Evolutionary conservation across 495 filamentous ascomycete genomes (phyloP).

Genomic region (Cercophora scortea): DNA sequence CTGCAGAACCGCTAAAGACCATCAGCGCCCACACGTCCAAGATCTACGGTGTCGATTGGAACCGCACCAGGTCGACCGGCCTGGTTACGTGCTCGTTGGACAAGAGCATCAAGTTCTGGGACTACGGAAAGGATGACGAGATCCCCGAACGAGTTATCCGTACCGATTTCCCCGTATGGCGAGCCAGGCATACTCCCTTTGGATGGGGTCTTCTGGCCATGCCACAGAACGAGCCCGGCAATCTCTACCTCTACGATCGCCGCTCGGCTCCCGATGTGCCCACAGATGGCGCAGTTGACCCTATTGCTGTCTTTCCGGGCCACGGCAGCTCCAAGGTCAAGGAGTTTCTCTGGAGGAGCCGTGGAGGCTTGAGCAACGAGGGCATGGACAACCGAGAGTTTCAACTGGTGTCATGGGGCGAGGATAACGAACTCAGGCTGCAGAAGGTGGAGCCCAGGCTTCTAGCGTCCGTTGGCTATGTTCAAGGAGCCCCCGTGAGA

Average conservation of each 20-base stretch:
- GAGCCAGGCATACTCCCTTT: slow-evolving; percentile 91
- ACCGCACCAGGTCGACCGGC: slow-evolving; percentile 60
- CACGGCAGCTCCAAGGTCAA: slow-evolving; percentile 79
- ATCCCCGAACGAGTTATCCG: slow-evolving; percentile 64
- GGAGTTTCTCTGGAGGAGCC: slow-evolving; percentile 85
- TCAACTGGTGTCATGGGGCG: slow-evolving; percentile 88
- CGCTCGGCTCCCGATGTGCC: slow-evolving; percentile 33
- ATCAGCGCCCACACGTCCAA: slow-evolving; percentile 91
- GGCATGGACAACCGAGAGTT: slow-evolving; percentile 84
- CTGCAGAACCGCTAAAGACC: slow-evolving; percentile 64
- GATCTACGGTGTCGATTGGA: slow-evolving; percentile 96
- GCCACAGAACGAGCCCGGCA: slow-evolving; percentile 79
- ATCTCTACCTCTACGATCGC: slow-evolving; percentile 82
- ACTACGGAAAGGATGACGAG: slow-evolving; percentile 58
- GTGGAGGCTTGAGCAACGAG: slow-evolving; percentile 60
- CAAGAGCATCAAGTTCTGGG: slow-evolving; percentile 91
- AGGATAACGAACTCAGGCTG: slow-evolving; percentile 72
- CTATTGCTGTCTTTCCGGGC: slow-evolving; percentile 68
- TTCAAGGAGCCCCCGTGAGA: slow-evolving; percentile 56
- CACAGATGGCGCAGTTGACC: slow-evolving; percentile 39
- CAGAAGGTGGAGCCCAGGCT: slow-evolving; percentile 62
- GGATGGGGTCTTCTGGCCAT: slow-evolving; percentile 81
- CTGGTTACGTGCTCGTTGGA: slow-evolving; percentile 86
- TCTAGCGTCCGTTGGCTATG: slow-evolving; percentile 66
- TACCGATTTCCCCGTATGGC: slow-evolving; percentile 83